Evolutionary conservation across 257 asterid species (phyloP), one percentile per base, ranked within the genome.

Genomic region (Leonotis leonurus): DNA sequence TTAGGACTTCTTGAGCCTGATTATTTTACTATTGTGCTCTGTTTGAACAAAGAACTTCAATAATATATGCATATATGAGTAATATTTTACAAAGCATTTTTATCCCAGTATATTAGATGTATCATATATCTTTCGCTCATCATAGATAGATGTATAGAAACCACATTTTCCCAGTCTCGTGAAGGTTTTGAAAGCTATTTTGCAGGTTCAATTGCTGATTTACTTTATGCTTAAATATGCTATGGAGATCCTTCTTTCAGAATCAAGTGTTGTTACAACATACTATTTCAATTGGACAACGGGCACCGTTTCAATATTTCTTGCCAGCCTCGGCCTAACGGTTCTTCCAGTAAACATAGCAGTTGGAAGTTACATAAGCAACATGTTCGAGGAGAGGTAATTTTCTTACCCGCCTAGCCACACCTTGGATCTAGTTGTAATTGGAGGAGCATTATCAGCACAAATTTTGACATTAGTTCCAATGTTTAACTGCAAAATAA

Each of bases 171-270:
- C 13, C n/a, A 25, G 54, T 35, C 55, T 67, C 43, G 69, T 60
- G 54, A 56, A 20, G 8, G 2, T 41, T 49, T 35, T 18, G 33
- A 7, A 44, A 65, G 35, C 21, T 50, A 64, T 60, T 45, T 78
- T 75, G 40, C 94, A 88, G 98, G 98, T 90, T 76, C 98, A 90
- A 68, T 71, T 90, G 77, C 69, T 90, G 77, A 90, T 88, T 48
- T 90, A 90, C 83, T 90, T 90, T 75, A 90, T 90, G 98, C 87
- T 90, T 60, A 90, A 90, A 67, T 90, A 88, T 69, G 95, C 84
- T 8, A 88, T 88, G 98, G 98, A 90, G 83, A 75, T 90, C 70
- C 79, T 90, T 56, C 95, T 90, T 30, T 84, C 98, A 55, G 98
- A 88, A 75, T 90, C 98, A 32, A 90, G 98, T 70, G 98, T 90